A percentile compares a stretch with the other conserved stretches of the same genome.
phyloP scores from a whole-genome alignment of 2,329 filamentous ascomycete genomes.

The Stenocarpella maydis region DNA sequence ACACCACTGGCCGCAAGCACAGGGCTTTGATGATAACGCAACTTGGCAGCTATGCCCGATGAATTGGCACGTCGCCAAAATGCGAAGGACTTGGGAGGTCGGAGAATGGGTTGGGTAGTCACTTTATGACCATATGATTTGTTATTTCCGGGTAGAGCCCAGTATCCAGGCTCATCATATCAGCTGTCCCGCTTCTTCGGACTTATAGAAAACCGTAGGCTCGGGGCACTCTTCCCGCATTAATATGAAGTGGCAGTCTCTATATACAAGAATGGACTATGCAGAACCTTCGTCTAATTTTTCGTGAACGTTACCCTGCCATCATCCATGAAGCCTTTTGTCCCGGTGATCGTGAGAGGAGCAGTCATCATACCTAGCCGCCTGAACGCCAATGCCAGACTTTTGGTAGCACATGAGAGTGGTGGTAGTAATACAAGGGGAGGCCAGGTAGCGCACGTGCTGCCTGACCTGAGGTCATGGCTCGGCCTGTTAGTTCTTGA shows the following conservation, averaged over 20 bases:
- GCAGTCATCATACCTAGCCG: slow-evolving; percentile 32
- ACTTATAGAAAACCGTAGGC: neutral
- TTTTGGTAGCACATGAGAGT: slow-evolving; percentile 23
- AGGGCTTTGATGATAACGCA: neutral
- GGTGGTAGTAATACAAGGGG: slow-evolving; percentile 31
- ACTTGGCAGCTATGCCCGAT: neutral
- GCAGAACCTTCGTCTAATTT: slow-evolving; percentile 27
- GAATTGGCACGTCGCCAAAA: neutral
- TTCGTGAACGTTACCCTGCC: slow-evolving; percentile 29
- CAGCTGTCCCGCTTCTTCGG: neutral
- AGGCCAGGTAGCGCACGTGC: slow-evolving; percentile 2
- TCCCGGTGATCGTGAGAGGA: slow-evolving; percentile 33
- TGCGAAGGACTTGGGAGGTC: neutral
- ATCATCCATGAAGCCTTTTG: slow-evolving; percentile 29
- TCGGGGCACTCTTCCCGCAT: slow-evolving; percentile 15
- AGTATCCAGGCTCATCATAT: neutral
- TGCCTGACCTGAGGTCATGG: neutral
- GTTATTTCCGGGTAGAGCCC: neutral
- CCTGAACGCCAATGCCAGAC: slow-evolving; percentile 36
- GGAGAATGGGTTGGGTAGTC: neutral
- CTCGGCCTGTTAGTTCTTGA: slow-evolving; percentile 73
- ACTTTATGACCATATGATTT: neutral
- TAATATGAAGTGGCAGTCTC: slow-evolving; percentile 12
- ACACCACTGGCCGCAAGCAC: neutral
- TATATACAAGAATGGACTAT: slow-evolving; percentile 34